Evolutionary conservation across 805 yeast species (phyloP), one percentile per base, ranked within the genome.

Genomic region (Debaryomyces tyrocola): DNA sequence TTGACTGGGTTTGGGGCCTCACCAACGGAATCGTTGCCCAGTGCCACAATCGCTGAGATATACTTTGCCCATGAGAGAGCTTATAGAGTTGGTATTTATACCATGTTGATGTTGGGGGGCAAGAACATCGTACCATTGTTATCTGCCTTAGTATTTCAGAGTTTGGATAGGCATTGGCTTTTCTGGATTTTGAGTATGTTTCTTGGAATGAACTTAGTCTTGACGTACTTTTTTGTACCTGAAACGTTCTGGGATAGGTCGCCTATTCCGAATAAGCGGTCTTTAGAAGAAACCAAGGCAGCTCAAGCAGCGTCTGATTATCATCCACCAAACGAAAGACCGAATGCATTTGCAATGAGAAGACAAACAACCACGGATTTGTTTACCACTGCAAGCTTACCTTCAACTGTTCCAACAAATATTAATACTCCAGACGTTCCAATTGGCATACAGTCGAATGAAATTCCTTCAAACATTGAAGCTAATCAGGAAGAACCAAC

Each of bases 241-340:
- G 87, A 82, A 47, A 82, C 87, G 1, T 82, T 78, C 62, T 82
- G 84, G 83, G 80, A 77, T 48, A 67, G 87, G 46, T 58, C 77
- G 0, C 83, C 84, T 4, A 67, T 70, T 1, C 78, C 77, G 14
- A 68, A 67, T 51, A 74, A 77, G 52, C 63, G 79, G 49, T 75
- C 82, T 3, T 53, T 63, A 17, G 60, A 64, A 44, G 86, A 81
- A 59, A 69, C 82, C 2, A 65, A 65, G 40, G 66, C 66, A 17
- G 85, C 84, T 1, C 63, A 70, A 49, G 66, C 60, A 33, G 76
- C 47, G 15, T 45, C 53, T 5, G 47, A 39, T 17, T 61, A 63
- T 44, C 50, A 51, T 27, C 63, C 64, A 4, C 64, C 64, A 4
- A 49, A 45, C n/a, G 46, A 50, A 36, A 47, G 70, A 41, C 67